phyloP scores from a whole-genome alignment of 768 basidiomycete genomes.

The Cystofilobasidium bisporidii region DNA sequence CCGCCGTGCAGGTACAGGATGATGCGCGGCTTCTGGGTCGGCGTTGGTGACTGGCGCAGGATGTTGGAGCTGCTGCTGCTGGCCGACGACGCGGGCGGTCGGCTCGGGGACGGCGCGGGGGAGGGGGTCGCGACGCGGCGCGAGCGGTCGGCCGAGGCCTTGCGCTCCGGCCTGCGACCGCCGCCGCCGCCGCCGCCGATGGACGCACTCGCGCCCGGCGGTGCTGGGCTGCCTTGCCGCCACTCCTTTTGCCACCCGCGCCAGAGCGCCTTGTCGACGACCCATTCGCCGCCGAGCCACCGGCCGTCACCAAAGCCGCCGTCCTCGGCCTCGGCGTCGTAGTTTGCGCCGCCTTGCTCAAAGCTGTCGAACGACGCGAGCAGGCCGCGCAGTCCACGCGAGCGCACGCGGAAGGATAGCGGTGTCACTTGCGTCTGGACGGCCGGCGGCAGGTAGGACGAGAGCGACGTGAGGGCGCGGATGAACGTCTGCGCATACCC shows the following conservation, averaged over 20 bases:
- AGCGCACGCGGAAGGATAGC: slow-evolving; percentile 74
- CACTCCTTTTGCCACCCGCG: slow-evolving; percentile 72
- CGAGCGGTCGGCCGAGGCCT: no score
- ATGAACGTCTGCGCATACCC: slow-evolving; percentile 42
- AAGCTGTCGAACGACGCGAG: slow-evolving; percentile 59
- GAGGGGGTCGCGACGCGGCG: no score
- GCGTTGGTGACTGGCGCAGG: background rate
- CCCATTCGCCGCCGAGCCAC: slow-evolving; percentile 89
- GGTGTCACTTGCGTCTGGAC: slow-evolving; percentile 91
- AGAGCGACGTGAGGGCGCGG: slow-evolving; percentile 62
- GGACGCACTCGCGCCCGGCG: background rate
- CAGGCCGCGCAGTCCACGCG: slow-evolving; percentile 65
- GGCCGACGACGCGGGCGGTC: no score
- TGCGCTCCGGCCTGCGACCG: background rate
- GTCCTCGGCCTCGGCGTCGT: background rate
- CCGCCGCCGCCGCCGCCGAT: background rate
- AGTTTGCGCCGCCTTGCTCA: slow-evolving; percentile 52
- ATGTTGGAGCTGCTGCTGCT: background rate
- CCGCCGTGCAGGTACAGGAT: slow-evolving; percentile 92
- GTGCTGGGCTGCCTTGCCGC: slow-evolving; percentile 41
- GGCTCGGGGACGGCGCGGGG: no score
- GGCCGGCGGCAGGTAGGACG: slow-evolving; percentile 72
- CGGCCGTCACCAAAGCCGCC: slow-evolving; percentile 39
- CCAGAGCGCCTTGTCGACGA: slow-evolving; percentile 89
- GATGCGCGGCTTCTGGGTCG: slow-evolving; percentile 48